These are phyloP conservation scores for Drechslerella coelobrocha DNA, from an alignment of 2,329 filamentous ascomycete genomes.

Conservation along the genomic window DNA sequence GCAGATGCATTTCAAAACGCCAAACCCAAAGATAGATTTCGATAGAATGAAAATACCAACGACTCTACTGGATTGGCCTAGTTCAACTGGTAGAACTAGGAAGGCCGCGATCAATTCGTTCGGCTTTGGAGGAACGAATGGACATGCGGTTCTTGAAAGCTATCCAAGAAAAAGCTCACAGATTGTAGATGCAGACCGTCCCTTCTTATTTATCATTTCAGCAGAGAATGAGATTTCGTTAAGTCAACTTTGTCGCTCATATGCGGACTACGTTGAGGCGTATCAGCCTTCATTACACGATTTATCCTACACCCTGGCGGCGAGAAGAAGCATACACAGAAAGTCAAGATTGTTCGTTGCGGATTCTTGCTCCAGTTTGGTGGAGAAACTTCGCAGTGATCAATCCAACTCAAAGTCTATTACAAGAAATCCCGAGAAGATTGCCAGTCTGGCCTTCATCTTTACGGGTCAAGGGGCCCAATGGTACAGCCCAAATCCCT, in stretches of 20 bases:
- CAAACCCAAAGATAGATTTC: conserved; percentile 45
- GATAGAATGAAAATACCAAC: conserved; percentile 33
- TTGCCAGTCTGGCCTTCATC: conserved; percentile 50
- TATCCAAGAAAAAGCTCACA: neutral
- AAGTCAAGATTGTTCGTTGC: conserved; percentile 13
- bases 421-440: conserved; percentile 9
- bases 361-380: conserved; percentile 6
- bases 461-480: conserved; percentile 60
- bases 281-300: conserved; percentile 56
- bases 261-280: conserved; percentile 23
- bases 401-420: conserved; percentile 7
- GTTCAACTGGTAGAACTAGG: neutral
- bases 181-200: conserved; percentile 2
- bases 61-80: conserved; percentile 9
- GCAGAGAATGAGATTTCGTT: conserved; percentile 14
- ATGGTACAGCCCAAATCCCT: conserved; percentile 51
- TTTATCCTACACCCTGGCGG: conserved; percentile 73
- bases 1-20: conserved; percentile 27
- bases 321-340: conserved; percentile 58
- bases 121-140: conserved; percentile 56
- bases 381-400: conserved; percentile 8
- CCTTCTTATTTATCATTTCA: conserved; percentile 18
- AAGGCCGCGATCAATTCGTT: conserved; percentile 55
- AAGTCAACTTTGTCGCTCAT: conserved; percentile 13
- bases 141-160: conserved; percentile 18